Evolutionary conservation across 495 filamentous ascomycete genomes (phyloP).

Genomic region (Trichoderma virens): DNA sequence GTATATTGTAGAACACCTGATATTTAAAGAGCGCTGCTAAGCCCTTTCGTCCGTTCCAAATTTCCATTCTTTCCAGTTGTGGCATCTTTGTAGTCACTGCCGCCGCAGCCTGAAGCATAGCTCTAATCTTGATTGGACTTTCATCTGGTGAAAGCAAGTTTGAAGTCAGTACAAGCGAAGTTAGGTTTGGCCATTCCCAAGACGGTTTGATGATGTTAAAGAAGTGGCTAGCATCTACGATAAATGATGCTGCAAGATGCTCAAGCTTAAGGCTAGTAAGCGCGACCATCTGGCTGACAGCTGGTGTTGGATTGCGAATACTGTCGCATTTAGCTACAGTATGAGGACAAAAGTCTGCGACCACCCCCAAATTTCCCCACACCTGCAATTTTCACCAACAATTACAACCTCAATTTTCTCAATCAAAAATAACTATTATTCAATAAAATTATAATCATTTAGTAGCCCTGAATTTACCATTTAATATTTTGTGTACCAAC

Average conservation of each 20-base stretch:
- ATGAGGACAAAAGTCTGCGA: too few species aligned
- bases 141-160: slow-evolving; percentile 21
- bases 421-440: too few species aligned
- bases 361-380: too few species aligned
- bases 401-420: too few species aligned
- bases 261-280: slow-evolving; percentile 26
- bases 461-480: too few species aligned
- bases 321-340: slow-evolving; percentile 17
- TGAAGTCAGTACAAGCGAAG: slow-evolving; percentile 27
- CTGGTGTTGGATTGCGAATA: slow-evolving; percentile 20
- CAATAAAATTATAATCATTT: too few species aligned
- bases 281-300: slow-evolving; percentile 22
- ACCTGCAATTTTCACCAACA: too few species aligned
- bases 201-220: slow-evolving; percentile 24
- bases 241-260: slow-evolving; percentile 29
- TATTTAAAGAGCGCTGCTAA: slow-evolving; percentile 30
- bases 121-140: slow-evolving; percentile 19
- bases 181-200: slow-evolving; percentile 30
- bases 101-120: slow-evolving; percentile 26
- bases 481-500: slow-evolving; percentile 10
- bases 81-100: slow-evolving; percentile 30
- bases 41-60: slow-evolving; percentile 32
- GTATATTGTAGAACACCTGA: slow-evolving; percentile 17
- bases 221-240: slow-evolving; percentile 30
- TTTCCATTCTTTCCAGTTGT: slow-evolving; percentile 31